Conservation (phyloP, 805 yeast genomes). For the Metschnikowia lachancei region DNA sequence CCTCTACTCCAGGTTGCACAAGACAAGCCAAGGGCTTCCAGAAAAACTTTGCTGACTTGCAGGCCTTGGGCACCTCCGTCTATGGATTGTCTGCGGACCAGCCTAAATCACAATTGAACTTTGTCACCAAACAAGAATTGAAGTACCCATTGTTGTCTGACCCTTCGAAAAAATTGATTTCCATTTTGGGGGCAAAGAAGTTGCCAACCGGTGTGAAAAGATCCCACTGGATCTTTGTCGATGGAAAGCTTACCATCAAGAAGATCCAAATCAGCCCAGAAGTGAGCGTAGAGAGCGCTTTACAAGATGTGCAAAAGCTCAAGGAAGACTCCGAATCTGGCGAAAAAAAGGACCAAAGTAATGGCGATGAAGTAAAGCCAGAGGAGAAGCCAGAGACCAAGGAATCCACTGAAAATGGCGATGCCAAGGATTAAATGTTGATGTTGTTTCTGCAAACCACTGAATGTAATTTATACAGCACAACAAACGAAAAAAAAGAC, state of each 20-base stretch:
- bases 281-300: slow-evolving; percentile 56
- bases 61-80: slow-evolving; percentile 52
- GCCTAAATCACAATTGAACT: slow-evolving; percentile 73
- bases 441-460: too few species aligned
- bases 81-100: slow-evolving; percentile 83
- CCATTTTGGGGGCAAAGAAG: slow-evolving; percentile 79
- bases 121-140: slow-evolving; percentile 68
- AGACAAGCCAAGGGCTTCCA: slow-evolving; percentile 90
- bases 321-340: slow-evolving; percentile 18
- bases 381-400: neutral
- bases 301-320: slow-evolving; percentile 50
- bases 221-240: slow-evolving; percentile 87
- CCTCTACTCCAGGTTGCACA: slow-evolving; percentile 95
- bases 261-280: slow-evolving; percentile 53
- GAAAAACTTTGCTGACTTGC: slow-evolving; percentile 54
- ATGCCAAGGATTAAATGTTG: neutral
- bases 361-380: neutral
- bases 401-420: slow-evolving; percentile 2
- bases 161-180: slow-evolving; percentile 66
- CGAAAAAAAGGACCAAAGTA: slow-evolving; percentile 13
- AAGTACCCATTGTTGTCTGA: slow-evolving; percentile 77
- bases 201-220: slow-evolving; percentile 72
- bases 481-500: neutral
- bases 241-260: slow-evolving; percentile 62
- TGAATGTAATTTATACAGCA: too few species aligned